Conservation (phyloP, 306 rosid genomes). For the Casuarina cunninghamiana region DNA sequence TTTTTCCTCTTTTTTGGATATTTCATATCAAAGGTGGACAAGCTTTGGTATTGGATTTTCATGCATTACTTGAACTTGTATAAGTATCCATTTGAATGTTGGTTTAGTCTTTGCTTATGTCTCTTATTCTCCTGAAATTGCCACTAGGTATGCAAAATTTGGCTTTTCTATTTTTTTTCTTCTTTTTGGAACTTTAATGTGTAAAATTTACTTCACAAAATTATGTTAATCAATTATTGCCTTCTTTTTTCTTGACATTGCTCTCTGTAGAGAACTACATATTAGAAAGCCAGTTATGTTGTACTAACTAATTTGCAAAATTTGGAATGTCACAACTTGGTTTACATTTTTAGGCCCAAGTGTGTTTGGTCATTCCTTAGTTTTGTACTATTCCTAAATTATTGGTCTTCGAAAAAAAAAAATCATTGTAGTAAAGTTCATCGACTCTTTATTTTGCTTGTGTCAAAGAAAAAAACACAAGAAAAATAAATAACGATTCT, state of each 20-base stretch:
- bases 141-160: constrained; percentile 66
- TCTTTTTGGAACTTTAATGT: not conserved
- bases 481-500: too few relatives aligned
- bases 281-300: not conserved
- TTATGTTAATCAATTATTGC: not conserved
- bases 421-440: not conserved
- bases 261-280: not conserved
- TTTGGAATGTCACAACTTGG: not conserved
- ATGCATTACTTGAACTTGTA: constrained; percentile 44
- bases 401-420: not conserved
- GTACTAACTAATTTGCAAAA: not conserved
- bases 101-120: constrained; percentile 55
- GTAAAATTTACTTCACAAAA: not conserved
- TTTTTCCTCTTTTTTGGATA: constrained; percentile 52
- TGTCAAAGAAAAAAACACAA: too few relatives aligned
- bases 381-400: not conserved
- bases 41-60: constrained; percentile 48
- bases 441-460: not conserved
- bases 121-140: constrained; percentile 84
- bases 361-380: not conserved
- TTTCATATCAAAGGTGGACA: constrained; percentile 40
- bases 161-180: constrained; percentile 8
- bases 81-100: constrained; percentile 45
- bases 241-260: not conserved
- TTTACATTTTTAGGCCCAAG: not conserved